Base-by-base conservation (phyloP, 192 early-diverging fungal genomes). In the Podila horticola region DNA sequence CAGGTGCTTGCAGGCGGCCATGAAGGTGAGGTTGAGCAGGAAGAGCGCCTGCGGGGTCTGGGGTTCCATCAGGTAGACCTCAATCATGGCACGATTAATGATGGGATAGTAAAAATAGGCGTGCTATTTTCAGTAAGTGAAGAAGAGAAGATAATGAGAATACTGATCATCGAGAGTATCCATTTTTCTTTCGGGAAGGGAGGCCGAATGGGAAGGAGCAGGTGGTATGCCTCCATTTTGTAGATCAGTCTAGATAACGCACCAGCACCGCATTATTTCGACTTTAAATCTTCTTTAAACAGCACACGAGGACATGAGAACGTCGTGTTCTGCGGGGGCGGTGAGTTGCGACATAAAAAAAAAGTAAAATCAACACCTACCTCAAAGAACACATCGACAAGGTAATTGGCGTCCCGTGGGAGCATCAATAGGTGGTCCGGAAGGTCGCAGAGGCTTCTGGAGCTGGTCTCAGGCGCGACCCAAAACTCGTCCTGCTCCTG, bases 1-100 rank as follows among this genome's bases (percentile, higher is more conserved):
- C 9, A 81, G 66, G 26, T 81, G 77, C 45, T 81, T 81, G 67
- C 77, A 81, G n/a, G 77, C 77, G 2, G 77, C 15, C 77, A 81
- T 81, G 22, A 81, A 81, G 34, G 73, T 50, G 34, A 81, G 64
- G 31, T 81, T 81, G 24, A 81, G 30, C 9, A 81, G 22, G 48
- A 81, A 73, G 28, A 81, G 36, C 2, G 77, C 36, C 1, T 81
- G 77, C 36, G 77, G 66, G 17, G 70, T 69, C 9, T 81, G 61
- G 1, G 77, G 71, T 17, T 69, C 77, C 66, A 81, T 69, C 29
- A 81, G 59, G n/a, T 81, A 62, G 24, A 62, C 1, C 49, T 81
- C 77, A 15, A 81, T 71, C 29, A 60, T 33, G 22, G 62, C 67
- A 24, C 77, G 77, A 5, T 81, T 81, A 19, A 81, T 38, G 24